These are phyloP conservation scores for Colletotrichum abscissum DNA, from an alignment of 2,329 filamentous ascomycete genomes.

Conservation along the genomic window DNA sequence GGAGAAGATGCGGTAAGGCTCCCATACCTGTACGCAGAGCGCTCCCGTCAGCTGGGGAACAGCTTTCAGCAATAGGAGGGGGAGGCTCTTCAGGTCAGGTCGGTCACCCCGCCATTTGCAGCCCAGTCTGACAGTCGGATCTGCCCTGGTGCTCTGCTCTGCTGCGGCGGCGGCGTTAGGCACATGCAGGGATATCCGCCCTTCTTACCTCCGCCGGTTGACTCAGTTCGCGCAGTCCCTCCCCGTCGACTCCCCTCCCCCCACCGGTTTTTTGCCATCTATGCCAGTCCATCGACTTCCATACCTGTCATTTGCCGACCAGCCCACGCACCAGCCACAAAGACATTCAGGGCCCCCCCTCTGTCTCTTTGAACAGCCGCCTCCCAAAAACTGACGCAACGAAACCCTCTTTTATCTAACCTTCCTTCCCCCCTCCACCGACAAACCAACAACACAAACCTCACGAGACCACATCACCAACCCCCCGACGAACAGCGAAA, in stretches of 20 bases:
- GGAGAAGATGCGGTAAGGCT: not conserved
- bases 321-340: slow-evolving; percentile 18
- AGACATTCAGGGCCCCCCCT: not conserved
- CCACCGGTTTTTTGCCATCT: slow-evolving; percentile 37
- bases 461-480: not conserved
- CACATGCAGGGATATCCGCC: slow-evolving; percentile 33
- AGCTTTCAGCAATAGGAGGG: not conserved
- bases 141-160: not conserved
- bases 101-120: not conserved
- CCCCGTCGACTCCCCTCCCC: not conserved
- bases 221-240: slow-evolving; percentile 37
- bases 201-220: slow-evolving; percentile 43
- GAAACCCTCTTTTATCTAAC: slow-evolving; percentile 11
- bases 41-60: not conserved
- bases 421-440: not conserved
- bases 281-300: slow-evolving; percentile 44
- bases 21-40: too few species aligned
- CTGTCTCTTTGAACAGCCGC: not conserved
- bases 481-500: not conserved
- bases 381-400: slow-evolving; percentile 29
- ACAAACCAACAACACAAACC: not conserved
- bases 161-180: slow-evolving; percentile 9
- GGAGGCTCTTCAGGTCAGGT: not conserved
- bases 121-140: not conserved
- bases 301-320: slow-evolving; percentile 29